Conservation (phyloP, 495 filamentous ascomycete species). For the Penicillium goetzii region DNA sequence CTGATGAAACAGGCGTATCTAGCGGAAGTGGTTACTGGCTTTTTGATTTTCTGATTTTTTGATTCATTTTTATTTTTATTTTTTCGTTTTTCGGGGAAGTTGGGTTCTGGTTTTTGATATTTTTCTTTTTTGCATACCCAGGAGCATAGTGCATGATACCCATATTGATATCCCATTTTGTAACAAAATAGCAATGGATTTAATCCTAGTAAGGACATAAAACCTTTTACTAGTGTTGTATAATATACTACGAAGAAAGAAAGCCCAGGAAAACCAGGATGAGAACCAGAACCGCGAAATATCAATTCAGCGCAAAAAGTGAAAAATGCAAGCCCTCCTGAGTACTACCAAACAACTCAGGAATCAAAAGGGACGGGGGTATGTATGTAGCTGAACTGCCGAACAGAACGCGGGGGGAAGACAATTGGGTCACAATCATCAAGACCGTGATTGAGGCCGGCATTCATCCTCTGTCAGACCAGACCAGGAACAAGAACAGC, state of each 20-base stretch:
- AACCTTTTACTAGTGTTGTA: not conserved
- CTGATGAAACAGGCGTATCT: too few species aligned
- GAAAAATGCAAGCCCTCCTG: conserved; percentile 23
- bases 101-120: too few species aligned
- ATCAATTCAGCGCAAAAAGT: conserved; percentile 8
- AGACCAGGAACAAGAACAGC: conserved; percentile 10
- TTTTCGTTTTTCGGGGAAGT: too few species aligned
- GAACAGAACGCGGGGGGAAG: conserved; percentile 13
- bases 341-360: conserved; percentile 5
- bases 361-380: conserved; percentile 23
- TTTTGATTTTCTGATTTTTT: too few species aligned
- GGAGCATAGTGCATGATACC: too few species aligned
- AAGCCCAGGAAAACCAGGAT: not conserved
- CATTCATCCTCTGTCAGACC: conserved; percentile 17
- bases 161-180: too few species aligned
- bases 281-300: conserved; percentile 1
- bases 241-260: not conserved
- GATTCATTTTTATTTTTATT: too few species aligned
- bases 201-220: too few species aligned
- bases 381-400: conserved; percentile 29
- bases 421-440: conserved; percentile 3
- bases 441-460: conserved; percentile 8
- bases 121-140: too few species aligned
- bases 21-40: too few species aligned
- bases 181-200: not conserved